Base-by-base conservation (phyloP, 495 filamentous ascomycete genomes). In the Symbiotaphrina buchneri region DNA sequence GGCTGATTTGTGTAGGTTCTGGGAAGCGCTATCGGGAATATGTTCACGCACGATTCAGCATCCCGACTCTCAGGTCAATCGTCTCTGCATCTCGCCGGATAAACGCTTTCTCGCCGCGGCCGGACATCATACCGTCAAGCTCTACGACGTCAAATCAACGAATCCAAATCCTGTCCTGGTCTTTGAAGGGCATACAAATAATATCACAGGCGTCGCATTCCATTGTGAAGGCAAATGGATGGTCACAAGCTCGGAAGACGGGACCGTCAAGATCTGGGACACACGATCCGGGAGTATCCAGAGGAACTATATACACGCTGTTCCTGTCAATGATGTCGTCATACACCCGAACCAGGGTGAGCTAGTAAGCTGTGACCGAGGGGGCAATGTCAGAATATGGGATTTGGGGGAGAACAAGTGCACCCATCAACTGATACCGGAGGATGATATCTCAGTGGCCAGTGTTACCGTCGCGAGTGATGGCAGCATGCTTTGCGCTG, bases 221-320 rank as follows among this genome's bases (percentile, higher is more conserved):
- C 87, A 97, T 49, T 93, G 83, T 43, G 87, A 97, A 47, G 83
- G 83, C 7, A 95, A 95, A 53, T 97, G 87, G 87, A 94, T 97
- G 83, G 85, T 94, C n/a, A 97, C 87, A 3, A 87, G 79, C 52
- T 90, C 80, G 22, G 87, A 97, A 48, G 87, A 97, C 43, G 78
- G 84, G 29, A 91, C 83, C 5, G 85, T 97, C 39, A 95, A 94
- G 59, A 91, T 97, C 27, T 97, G 87, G 87, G 90, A 97, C 48
- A 95, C 85, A 5, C 64, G 90, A 16, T 75, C 63, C 4, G 90
- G 81, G 14, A 74, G 61, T 27, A 65, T 95, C 25, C 87, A 95
- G 48, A 68, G 87, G 13, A 92, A 85, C 52, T 97, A 97, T 47
- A 67, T 61, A 33, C 87, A 97, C 43, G 34, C 22, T 11, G 68